A percentile compares a stretch with the other conserved stretches of the same genome.
These are phyloP conservation scores for Nakazawaea ambrosiae DNA, from an alignment of 805 yeast species.

Conservation along the genomic window DNA sequence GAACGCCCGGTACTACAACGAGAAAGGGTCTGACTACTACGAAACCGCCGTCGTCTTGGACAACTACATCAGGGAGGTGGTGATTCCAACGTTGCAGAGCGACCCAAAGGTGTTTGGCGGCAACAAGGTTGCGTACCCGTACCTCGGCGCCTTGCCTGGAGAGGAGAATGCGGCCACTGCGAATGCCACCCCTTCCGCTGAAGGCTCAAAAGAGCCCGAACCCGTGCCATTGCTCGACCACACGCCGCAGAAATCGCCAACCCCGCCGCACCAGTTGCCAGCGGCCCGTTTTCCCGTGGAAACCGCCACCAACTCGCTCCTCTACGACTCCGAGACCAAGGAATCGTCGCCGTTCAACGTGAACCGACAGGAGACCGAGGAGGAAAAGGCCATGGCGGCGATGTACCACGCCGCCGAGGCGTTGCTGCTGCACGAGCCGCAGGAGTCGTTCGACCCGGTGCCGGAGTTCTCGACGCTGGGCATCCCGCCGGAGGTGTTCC, in stretches of 20 bases:
- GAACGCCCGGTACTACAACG: slow-evolving; percentile 85
- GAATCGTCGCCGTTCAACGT: neutral
- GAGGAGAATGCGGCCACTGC: too few relatives aligned
- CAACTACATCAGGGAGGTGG: slow-evolving; percentile 35
- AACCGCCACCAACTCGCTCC: neutral
- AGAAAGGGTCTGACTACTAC: slow-evolving; percentile 59
- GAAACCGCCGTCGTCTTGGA: slow-evolving; percentile 60
- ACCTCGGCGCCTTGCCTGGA: slow-evolving; percentile 63
- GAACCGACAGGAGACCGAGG: neutral
- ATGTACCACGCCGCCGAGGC: neutral
- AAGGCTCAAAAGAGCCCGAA: neutral
- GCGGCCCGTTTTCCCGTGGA: neutral
- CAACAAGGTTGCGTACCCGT: slow-evolving; percentile 43
- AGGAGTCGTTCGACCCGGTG: slow-evolving; percentile 3
- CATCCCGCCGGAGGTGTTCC: slow-evolving; percentile 5
- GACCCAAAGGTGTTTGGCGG: slow-evolving; percentile 31
- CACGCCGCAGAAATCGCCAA: neutral
- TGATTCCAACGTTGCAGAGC: slow-evolving; percentile 41
- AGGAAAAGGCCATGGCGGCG: neutral
- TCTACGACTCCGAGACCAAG: neutral
- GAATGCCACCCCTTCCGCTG: neutral
- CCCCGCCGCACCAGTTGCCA: neutral
- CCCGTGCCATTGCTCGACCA: neutral
- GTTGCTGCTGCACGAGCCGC: slow-evolving; percentile 4
- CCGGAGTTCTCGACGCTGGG: slow-evolving; percentile 1